Evolutionary conservation across 2,329 filamentous ascomycete genomes (phyloP).

Genomic region (Aspergillus sp.): DNA sequence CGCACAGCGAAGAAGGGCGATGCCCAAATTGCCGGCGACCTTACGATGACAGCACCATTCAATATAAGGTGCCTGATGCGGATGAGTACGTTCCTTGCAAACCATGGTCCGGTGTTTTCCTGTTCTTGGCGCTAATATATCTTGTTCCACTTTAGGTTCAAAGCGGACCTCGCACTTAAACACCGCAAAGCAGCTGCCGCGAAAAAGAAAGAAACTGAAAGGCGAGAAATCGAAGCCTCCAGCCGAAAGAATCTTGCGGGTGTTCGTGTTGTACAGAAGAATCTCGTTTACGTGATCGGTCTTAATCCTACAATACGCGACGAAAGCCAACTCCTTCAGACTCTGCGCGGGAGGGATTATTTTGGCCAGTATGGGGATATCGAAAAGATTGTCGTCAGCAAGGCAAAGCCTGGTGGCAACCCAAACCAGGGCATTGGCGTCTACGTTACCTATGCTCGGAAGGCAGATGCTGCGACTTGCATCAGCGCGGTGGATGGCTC

Average conservation of each 20-base stretch:
- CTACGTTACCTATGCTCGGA: slow-evolving; percentile 95
- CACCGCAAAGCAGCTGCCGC: slow-evolving; percentile 89
- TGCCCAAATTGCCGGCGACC: slow-evolving; percentile 95
- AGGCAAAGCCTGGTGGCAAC: slow-evolving; percentile 73
- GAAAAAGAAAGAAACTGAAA: slow-evolving; percentile 92
- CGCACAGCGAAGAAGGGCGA: slow-evolving; percentile 86
- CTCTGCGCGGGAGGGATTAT: slow-evolving; percentile 84
- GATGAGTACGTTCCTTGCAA: slow-evolving; percentile 76
- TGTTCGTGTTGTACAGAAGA: slow-evolving; percentile 95
- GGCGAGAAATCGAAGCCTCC: slow-evolving; percentile 91
- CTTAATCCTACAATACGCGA: slow-evolving; percentile 89
- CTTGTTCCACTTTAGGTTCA: slow-evolving; percentile 40
- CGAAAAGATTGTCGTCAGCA: slow-evolving; percentile 98
- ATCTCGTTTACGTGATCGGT: slow-evolving; percentile 96
- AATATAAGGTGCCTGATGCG: slow-evolving; percentile 90
- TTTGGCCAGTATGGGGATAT: slow-evolving; percentile 99
- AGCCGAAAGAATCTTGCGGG: slow-evolving; percentile 95
- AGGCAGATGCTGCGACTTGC: slow-evolving; percentile 84
- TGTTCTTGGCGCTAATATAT: slow-evolving; percentile 23
- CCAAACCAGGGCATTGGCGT: slow-evolving; percentile 86
- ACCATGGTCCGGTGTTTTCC: slow-evolving; percentile 1
- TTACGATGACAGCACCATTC: slow-evolving; percentile 95
- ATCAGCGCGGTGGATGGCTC: slow-evolving; percentile 92
- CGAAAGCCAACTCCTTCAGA: slow-evolving; percentile 81
- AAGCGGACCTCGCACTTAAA: slow-evolving; percentile 59